Evolutionary conservation across 768 basidiomycete genomes (phyloP), one percentile per base, ranked within the genome.

Genomic region (Exsudoporus frostii): DNA sequence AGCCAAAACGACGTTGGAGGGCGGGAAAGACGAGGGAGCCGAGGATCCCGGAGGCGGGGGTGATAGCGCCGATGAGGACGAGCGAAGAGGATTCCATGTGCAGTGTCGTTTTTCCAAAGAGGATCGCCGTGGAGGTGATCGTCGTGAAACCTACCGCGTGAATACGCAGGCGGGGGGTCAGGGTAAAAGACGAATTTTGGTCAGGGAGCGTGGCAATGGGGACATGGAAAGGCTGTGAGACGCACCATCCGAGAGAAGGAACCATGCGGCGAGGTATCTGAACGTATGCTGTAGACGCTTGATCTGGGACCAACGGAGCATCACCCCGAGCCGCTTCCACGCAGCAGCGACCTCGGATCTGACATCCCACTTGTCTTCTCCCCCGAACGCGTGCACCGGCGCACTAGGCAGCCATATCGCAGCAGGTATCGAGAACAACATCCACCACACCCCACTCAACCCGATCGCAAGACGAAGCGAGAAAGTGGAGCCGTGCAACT

Each of bases 261-360:
- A 95, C 94, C 95, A 98, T 0, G 96, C 92, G 6, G 85, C 81
- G 39, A 98, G 84, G 62, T 92, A 98, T 59, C 80, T 80, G 76
- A 95, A 98, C 1, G 94, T 93, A 63, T 92, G 86, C 29, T 80
- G 78, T 15, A 98, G 75, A 48, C 80, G 79, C 66, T 79, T 80
- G 37, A 95, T 83, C 64, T 96, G 86, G 8, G 71, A 73, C 77
- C 82, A 85, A 1, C 75, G 76, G 20, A 98, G 74, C 88, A 93
- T 93, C 30, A 72, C 74, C 0, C 82, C 84, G 0, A 98, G 76
- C 22, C 86, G 73, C 48, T 74, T 77, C 95, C 95, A 98, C 0
- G 91, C 89, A 5, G 72, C 75, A 1, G 65, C 59, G 20, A 94
- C 77, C 65, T 92, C 85, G 32, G 69, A 57, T 33, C 62, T 51